phyloP scores from a whole-genome alignment of 768 basidiomycete genomes.

The Pulveroboletus sp. region DNA sequence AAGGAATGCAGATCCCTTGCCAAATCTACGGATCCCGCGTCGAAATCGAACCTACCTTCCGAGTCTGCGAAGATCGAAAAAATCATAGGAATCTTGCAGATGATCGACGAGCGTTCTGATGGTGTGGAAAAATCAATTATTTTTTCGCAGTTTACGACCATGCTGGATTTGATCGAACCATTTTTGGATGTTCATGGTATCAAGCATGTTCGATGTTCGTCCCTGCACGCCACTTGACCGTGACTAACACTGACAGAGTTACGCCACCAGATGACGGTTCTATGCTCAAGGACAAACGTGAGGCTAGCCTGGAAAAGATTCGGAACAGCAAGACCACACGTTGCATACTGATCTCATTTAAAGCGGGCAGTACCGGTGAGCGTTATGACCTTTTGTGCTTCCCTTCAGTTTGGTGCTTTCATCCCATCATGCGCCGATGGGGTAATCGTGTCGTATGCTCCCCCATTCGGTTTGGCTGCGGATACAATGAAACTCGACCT shows the following conservation, averaged over 20 bases:
- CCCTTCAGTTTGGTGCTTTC: neutral
- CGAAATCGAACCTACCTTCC: slow-evolving; percentile 46
- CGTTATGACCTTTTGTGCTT: slow-evolving; percentile 3
- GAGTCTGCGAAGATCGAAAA: slow-evolving; percentile 86
- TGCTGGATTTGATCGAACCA: slow-evolving; percentile 84
- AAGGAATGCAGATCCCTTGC: slow-evolving; percentile 56
- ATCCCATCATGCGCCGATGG: neutral
- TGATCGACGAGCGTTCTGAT: slow-evolving; percentile 57
- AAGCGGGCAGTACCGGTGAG: slow-evolving; percentile 89
- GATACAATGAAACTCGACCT: neutral
- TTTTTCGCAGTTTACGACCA: slow-evolving; percentile 89
- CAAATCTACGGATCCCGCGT: slow-evolving; percentile 37
- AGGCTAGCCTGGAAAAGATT: slow-evolving; percentile 73
- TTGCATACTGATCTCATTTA: slow-evolving; percentile 94
- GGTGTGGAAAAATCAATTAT: slow-evolving; percentile 89
- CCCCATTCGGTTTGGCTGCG: neutral
- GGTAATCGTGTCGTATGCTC: neutral
- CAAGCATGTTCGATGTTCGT: slow-evolving; percentile 76
- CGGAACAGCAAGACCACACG: slow-evolving; percentile 51
- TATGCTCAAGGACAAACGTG: slow-evolving; percentile 76
- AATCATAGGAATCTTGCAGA: slow-evolving; percentile 67
- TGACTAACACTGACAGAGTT: slow-evolving; percentile 4
- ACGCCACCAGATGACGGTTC: slow-evolving; percentile 74
- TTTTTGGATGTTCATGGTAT: slow-evolving; percentile 71
- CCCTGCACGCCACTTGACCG: neutral